phyloP scores from a whole-genome alignment of 2,329 filamentous ascomycete species.

The Incumbomyces delicatus region DNA sequence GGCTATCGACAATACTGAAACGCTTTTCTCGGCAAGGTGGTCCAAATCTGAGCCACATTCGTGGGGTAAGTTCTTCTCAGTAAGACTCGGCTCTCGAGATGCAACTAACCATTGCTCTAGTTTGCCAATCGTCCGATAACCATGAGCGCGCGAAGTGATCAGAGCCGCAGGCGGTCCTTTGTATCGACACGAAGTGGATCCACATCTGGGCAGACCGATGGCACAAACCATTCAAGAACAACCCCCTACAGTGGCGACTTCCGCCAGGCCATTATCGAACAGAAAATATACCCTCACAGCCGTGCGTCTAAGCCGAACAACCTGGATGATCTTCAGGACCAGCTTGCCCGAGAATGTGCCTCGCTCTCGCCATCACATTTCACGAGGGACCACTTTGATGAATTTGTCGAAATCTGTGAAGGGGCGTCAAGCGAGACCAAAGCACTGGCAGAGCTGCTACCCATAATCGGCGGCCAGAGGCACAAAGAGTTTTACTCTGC shows the following conservation, averaged over 20 bases:
- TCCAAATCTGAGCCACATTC: slow-evolving; percentile 12
- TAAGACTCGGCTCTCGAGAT: too few species aligned
- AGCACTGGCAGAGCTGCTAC: slow-evolving; percentile 26
- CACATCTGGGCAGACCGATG: slow-evolving; percentile 5
- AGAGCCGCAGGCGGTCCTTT: slow-evolving; percentile 10
- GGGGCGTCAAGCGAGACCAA: slow-evolving; percentile 25
- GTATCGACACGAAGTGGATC: background rate
- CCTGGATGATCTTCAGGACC: slow-evolving; percentile 20
- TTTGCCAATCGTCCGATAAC: too few species aligned
- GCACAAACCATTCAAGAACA: slow-evolving; percentile 4
- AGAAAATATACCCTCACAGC: slow-evolving; percentile 23
- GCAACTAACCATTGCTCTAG: background rate
- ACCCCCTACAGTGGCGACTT: slow-evolving; percentile 21
- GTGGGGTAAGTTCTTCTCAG: slow-evolving; percentile 11
- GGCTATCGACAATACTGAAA: slow-evolving; percentile 7
- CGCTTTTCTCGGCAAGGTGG: slow-evolving; percentile 12
- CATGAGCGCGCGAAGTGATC: background rate
- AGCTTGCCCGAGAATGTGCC: slow-evolving; percentile 5
- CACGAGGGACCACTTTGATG: slow-evolving; percentile 13
- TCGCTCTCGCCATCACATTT: slow-evolving; percentile 17
- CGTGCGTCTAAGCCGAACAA: slow-evolving; percentile 26
- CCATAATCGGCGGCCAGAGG: slow-evolving; percentile 16
- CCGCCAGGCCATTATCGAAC: slow-evolving; percentile 30
- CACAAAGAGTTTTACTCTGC: slow-evolving; percentile 15
- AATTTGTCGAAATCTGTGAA: slow-evolving; percentile 14